Evolutionary conservation across 2,329 filamentous ascomycete genomes (phyloP).

Genomic region (Huntiella decipiens): DNA sequence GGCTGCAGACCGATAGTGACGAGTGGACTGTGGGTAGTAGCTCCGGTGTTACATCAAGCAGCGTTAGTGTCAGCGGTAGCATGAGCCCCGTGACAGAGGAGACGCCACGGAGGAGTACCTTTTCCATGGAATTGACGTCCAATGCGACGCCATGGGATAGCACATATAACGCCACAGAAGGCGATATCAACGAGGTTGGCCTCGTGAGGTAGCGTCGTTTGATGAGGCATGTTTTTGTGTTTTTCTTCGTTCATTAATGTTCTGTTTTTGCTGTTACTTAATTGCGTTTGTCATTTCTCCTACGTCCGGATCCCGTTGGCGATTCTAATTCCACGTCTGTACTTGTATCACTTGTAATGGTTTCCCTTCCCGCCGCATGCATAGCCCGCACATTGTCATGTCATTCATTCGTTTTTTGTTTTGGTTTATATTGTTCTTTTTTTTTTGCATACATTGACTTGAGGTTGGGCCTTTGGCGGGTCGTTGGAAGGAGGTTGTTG

Average conservation of each 20-base stretch:
- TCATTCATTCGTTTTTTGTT: no score
- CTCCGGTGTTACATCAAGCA: slow-evolving; percentile 32
- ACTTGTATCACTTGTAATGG: not conserved
- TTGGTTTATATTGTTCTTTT: no score
- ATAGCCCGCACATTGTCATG: no score
- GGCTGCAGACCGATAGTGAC: slow-evolving; percentile 44
- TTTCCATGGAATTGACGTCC: slow-evolving; percentile 19
- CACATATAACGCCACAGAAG: slow-evolving; percentile 20
- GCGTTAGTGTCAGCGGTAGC: slow-evolving; percentile 27
- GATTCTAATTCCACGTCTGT: slow-evolving; percentile 1
- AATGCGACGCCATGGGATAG: slow-evolving; percentile 23
- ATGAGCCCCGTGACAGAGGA: slow-evolving; percentile 31
- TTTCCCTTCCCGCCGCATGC: no score
- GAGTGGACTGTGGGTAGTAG: slow-evolving; percentile 82
- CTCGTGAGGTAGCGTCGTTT: slow-evolving; percentile 19
- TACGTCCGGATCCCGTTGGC: not conserved
- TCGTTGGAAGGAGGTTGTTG: no score
- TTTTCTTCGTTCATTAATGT: slow-evolving; percentile 10
- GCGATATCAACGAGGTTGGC: slow-evolving; percentile 28
- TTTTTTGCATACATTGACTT: no score
- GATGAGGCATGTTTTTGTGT: slow-evolving; percentile 11
- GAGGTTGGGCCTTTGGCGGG: no score
- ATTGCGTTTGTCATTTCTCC: slow-evolving; percentile 1
- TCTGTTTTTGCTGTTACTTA: slow-evolving; percentile 5
- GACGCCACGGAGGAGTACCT: slow-evolving; percentile 13